Evolutionary conservation across 1,284 basidiomycete species (phyloP).

Genomic region (Schizopora paradoxa): DNA sequence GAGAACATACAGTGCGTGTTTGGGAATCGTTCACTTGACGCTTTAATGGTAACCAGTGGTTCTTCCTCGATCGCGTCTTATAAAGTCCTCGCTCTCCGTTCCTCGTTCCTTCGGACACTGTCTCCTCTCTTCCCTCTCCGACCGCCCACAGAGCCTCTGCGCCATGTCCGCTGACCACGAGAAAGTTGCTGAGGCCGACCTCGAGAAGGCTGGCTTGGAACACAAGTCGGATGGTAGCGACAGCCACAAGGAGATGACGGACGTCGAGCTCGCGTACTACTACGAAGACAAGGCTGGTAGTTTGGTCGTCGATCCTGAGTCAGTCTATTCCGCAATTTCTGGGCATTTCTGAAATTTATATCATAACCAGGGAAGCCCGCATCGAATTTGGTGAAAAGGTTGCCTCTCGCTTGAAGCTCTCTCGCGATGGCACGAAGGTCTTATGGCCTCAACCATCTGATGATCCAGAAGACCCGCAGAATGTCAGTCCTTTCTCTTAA

Average conservation of each 20-base stretch:
- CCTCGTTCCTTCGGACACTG: not conserved
- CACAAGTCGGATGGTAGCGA: constrained; percentile 4
- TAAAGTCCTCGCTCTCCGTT: not conserved
- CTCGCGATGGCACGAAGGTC: constrained; percentile 42
- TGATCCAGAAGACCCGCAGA: constrained; percentile 59
- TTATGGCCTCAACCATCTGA: constrained; percentile 63
- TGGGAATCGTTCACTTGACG: not conserved
- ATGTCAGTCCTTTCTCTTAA: constrained; percentile 35
- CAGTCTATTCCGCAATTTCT: constrained; percentile 18
- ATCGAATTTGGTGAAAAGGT: constrained; percentile 46
- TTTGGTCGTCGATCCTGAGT: constrained; percentile 58
- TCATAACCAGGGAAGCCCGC: constrained; percentile 43
- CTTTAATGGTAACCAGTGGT: not conserved
- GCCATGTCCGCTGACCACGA: constrained; percentile 2
- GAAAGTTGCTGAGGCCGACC: not conserved
- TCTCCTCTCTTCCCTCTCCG: not conserved
- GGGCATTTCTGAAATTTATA: not conserved
- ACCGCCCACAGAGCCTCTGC: too few species aligned
- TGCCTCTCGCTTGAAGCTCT: constrained; percentile 45
- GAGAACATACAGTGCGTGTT: not conserved
- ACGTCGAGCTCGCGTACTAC: constrained; percentile 41
- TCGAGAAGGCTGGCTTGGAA: constrained; percentile 11
- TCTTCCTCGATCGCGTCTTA: not conserved
- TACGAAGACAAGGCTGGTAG: constrained; percentile 56
- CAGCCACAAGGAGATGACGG: constrained; percentile 11